Conservation (phyloP, 805 yeast genomes). For the Ascoidea asiatica region DNA sequence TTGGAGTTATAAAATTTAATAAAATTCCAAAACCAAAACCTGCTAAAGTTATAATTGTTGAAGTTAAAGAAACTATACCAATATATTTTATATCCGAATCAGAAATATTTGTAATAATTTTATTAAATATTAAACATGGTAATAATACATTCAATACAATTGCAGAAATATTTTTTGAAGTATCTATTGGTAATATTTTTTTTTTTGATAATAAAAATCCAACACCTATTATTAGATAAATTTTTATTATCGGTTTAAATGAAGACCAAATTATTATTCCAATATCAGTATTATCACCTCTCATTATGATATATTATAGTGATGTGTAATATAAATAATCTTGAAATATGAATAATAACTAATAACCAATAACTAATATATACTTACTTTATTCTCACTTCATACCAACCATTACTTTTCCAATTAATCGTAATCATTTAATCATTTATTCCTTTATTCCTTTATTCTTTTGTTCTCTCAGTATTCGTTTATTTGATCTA, state of each 20-base stretch:
- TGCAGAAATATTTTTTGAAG: conserved; percentile 56
- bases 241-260: conserved; percentile 77
- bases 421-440: too few relatives aligned
- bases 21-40: conserved; percentile 32
- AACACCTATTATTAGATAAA: conserved; percentile 53
- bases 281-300: conserved; percentile 15
- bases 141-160: conserved; percentile 53
- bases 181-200: conserved; percentile 52
- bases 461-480: too few relatives aligned
- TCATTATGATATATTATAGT: too few relatives aligned
- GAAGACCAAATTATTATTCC: conserved; percentile 68
- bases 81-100: conserved; percentile 56
- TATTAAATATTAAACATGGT: conserved; percentile 67
- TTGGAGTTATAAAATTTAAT: conserved; percentile 33
- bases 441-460: too few relatives aligned
- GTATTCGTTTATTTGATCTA: too few relatives aligned
- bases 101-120: conserved; percentile 52
- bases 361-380: too few relatives aligned
- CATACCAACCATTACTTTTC: too few relatives aligned
- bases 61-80: conserved; percentile 47
- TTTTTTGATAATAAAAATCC: conserved; percentile 54
- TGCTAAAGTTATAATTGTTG: conserved; percentile 22
- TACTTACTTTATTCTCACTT: too few relatives aligned
- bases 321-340: too few relatives aligned
- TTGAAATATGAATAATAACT: too few relatives aligned